Conservation (phyloP, 225 moss, liverwort and hornwort species). For the Polytrichum commune region DNA sequence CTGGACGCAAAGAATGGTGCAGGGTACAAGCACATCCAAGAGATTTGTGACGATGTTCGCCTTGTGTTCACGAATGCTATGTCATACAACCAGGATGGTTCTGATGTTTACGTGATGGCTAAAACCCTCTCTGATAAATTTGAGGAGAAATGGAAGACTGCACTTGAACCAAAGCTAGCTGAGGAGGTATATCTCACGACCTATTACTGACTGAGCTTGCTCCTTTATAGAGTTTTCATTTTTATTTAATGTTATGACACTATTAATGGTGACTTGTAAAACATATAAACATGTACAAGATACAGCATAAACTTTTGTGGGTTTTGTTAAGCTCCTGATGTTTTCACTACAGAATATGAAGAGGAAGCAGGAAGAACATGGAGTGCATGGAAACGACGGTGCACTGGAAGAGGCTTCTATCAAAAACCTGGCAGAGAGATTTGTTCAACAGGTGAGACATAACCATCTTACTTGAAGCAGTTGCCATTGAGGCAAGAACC, state of each 20-base stretch:
- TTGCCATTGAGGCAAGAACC: no score
- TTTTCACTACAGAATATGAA: constrained; percentile 49
- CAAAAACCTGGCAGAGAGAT: constrained; percentile 63
- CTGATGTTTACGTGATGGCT: constrained; percentile 89
- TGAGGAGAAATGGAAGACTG: constrained; percentile 93
- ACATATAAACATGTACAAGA: no score
- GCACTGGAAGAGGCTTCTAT: constrained; percentile 78
- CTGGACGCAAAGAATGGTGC: constrained; percentile 89
- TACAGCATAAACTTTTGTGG: no score
- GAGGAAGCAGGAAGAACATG: constrained; percentile 81
- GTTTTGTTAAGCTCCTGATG: no score
- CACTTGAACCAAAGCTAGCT: constrained; percentile 79
- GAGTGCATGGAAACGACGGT: constrained; percentile 60
- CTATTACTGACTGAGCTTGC: no score
- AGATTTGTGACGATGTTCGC: constrained; percentile 80
- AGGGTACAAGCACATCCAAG: constrained; percentile 92
- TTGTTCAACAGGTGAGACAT: constrained; percentile 53
- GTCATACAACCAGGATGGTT: constrained; percentile 83
- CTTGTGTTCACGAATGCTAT: constrained; percentile 92
- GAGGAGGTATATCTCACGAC: constrained; percentile 50
- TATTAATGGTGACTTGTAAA: no score
- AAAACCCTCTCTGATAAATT: constrained; percentile 91
- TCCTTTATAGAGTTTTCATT: no score
- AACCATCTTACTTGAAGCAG: not conserved
- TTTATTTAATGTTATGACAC: no score